Evolutionary conservation across 116 monocot genomes (phyloP).

Genomic region (Posidonia oceanica): DNA sequence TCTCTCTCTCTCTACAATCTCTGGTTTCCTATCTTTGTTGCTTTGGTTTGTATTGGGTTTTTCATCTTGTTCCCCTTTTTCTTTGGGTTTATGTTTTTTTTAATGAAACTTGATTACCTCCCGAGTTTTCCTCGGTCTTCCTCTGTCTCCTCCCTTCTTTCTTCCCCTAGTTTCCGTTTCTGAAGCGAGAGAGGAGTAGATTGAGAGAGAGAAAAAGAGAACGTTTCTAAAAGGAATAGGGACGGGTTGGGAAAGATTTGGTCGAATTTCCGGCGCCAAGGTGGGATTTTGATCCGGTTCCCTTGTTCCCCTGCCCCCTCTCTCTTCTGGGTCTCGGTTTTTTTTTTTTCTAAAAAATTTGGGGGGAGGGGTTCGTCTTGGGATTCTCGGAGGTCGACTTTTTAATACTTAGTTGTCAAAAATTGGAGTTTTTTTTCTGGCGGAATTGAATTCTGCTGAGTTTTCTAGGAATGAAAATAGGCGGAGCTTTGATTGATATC

Average conservation of each 20-base stretch:
- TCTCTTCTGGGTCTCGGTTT: neutral
- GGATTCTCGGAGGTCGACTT: neutral
- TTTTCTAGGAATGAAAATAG: no score
- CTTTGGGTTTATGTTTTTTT: neutral
- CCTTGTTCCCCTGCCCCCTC: neutral
- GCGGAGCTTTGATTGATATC: no score
- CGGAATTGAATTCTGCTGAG: no score
- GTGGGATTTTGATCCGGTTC: constrained; percentile 7
- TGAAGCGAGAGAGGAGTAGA: no score
- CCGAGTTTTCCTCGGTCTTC: neutral
- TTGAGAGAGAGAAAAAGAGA: neutral
- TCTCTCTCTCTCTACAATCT: neutral
- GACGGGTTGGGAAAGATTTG: neutral
- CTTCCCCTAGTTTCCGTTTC: no score
- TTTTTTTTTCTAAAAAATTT: neutral
- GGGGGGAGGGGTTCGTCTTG: neutral
- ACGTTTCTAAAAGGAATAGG: neutral
- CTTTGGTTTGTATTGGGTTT: neutral
- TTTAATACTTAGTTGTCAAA: no score
- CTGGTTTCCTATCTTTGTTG: neutral
- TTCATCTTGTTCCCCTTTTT: neutral
- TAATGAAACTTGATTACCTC: neutral
- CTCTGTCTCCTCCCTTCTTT: neutral
- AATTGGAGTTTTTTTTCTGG: no score
- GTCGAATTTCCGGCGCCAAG: neutral